A percentile compares a stretch with the other conserved stretches of the same genome.
phyloP scores from a whole-genome alignment of 768 basidiomycete species.

The Xerocomellus amylosporus region DNA sequence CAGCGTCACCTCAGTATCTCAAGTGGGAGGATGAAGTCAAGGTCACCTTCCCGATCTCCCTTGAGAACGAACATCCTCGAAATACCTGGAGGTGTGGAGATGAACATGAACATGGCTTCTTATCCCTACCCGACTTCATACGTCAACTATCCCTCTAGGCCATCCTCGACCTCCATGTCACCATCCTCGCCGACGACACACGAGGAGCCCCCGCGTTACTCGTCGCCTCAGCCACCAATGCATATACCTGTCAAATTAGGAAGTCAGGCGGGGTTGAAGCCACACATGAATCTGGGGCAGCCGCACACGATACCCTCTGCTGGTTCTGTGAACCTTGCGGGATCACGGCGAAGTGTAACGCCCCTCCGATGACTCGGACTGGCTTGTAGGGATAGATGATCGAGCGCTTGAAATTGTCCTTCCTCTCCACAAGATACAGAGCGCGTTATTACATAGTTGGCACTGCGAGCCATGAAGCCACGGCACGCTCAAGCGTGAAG shows the following conservation, averaged over 20 bases:
- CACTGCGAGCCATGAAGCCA: not conserved
- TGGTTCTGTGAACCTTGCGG: constrained; percentile 17
- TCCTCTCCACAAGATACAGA: not conserved
- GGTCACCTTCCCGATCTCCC: constrained; percentile 33
- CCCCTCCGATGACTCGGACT: constrained; percentile 22
- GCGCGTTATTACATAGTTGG: not conserved
- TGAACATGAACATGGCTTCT: constrained; percentile 8
- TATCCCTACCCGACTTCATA: constrained; percentile 33
- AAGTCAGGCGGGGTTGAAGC: constrained; percentile 15
- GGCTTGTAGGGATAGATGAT: not conserved
- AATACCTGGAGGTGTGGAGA: constrained; percentile 14
- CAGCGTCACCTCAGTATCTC: constrained; percentile 25
- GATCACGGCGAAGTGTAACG: constrained; percentile 21
- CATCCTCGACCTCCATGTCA: constrained; percentile 55
- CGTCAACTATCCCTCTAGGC: constrained; percentile 53
- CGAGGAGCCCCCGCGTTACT: constrained; percentile 19
- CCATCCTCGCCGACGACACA: constrained; percentile 39
- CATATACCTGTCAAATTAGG: constrained; percentile 19
- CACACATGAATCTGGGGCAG: constrained; percentile 10
- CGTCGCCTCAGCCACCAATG: constrained; percentile 18
- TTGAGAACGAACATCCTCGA: constrained; percentile 21
- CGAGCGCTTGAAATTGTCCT: not conserved
- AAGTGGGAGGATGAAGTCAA: constrained; percentile 27
- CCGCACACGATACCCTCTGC: constrained; percentile 12
- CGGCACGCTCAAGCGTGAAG: not conserved